Evolutionary conservation across 2,329 filamentous ascomycete genomes (phyloP), one percentile per base, ranked within the genome.

Genomic region (Paracoccidioides lutzii): DNA sequence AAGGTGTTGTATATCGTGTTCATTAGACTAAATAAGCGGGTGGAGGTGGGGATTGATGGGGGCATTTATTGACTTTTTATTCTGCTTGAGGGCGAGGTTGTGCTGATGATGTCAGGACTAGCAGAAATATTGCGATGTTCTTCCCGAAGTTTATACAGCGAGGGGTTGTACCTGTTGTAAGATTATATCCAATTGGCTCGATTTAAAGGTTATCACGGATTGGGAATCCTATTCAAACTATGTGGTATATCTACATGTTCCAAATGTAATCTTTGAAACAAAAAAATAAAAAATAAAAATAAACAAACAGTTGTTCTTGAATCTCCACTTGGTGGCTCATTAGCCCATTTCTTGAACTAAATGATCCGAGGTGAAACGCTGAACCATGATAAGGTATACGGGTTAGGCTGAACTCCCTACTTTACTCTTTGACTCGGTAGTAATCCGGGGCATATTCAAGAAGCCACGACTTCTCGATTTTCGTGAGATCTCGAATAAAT

Each of bases 381-480:
- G 15, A 42, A 42, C 3, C 40, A 15, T 7, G 14, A 6, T 14
- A n/a, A 32, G 30, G 30, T 7, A 14, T 32, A 45, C 12, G 10
- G 6, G n/a, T 33, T 2, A 22, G 22, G 22, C 22, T 22, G 22
- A 22, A 22, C 22, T 22, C 22, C 22, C 22, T 22, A 22, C 22
- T 22, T 22, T 44, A 60, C 43, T 62, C 58, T 46, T 60, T 78
- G 22, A 88, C 71, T 64, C 81, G 79, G 69, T 95, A 95, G 67
- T 87, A 97, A 55, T 85, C 83, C 0, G 88, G 83, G 12, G 88
- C 90, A 75, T 91, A 94, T 69, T 97, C 89, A 50, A 90, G 68
- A 62, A 98, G 76, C 88, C 91, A 98, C n/a, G 75, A 77, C 77
- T 89, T 95, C 68, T 96, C 88, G 64, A 97, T 87, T 74, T 88